A percentile compares a stretch with the other conserved stretches of the same genome.
These are phyloP conservation scores for Diaporthe australafricana DNA, from an alignment of 2,329 filamentous ascomycete genomes.

Conservation along the genomic window DNA sequence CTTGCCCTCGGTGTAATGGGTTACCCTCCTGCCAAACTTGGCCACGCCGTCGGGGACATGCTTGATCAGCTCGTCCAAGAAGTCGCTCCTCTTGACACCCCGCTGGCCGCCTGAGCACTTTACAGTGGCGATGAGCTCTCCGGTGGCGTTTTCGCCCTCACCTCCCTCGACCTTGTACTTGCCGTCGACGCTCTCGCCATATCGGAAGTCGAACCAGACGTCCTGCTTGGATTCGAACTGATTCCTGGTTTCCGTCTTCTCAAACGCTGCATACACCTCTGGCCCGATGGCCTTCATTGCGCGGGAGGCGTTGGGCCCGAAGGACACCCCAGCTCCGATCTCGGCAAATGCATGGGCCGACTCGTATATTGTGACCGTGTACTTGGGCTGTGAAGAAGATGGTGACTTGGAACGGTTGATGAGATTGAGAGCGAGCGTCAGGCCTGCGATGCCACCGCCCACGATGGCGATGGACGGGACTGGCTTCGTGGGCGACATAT, in stretches of 20 bases:
- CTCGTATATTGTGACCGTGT: constrained; percentile 62
- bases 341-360: constrained; percentile 65
- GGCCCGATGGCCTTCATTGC: constrained; percentile 45
- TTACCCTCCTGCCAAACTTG: constrained; percentile 37
- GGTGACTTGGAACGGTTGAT: constrained; percentile 44
- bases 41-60: constrained; percentile 35
- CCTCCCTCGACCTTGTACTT: constrained; percentile 35
- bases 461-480: constrained; percentile 60
- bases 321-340: constrained; percentile 68
- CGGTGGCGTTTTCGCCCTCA: constrained; percentile 30
- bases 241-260: constrained; percentile 45
- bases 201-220: constrained; percentile 45
- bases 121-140: constrained; percentile 36
- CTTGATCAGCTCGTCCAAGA: constrained; percentile 40
- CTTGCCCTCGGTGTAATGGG: constrained; percentile 28
- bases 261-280: constrained; percentile 43
- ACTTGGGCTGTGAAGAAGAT: constrained; percentile 13
- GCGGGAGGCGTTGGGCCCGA: constrained; percentile 59
- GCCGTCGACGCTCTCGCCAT: constrained; percentile 39
- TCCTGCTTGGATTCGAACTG: constrained; percentile 39
- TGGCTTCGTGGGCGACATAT: background rate
- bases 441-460: constrained; percentile 69
- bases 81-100: constrained; percentile 43
- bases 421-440: constrained; percentile 58
- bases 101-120: constrained; percentile 38